These are phyloP conservation scores for Picea engelmannii DNA, from an alignment of 83 land plant genomes.

Conservation along the genomic window DNA sequence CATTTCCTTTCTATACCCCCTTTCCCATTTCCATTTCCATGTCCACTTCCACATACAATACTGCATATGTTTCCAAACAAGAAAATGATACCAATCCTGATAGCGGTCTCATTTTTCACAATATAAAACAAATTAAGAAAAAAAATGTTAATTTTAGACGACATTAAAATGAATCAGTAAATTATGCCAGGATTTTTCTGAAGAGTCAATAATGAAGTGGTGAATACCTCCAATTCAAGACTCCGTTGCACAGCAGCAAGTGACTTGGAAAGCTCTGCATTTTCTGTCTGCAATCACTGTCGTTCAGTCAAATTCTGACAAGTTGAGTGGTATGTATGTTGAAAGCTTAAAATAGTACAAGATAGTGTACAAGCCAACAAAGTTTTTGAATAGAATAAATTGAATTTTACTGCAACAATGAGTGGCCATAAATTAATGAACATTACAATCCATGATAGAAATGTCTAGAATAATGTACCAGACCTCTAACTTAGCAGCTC, in stretches of 20 bases:
- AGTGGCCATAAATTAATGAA: neutral
- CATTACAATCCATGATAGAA: constrained; percentile 11
- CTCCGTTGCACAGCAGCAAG: constrained; percentile 60
- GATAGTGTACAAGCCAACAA: neutral
- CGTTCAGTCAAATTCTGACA: neutral
- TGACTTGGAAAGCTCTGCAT: constrained; percentile 63
- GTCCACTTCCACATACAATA: neutral
- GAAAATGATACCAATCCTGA: constrained; percentile 1
- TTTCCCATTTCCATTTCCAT: too few species aligned
- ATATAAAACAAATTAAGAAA: neutral
- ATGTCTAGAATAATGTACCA: neutral
- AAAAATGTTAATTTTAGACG: neutral
- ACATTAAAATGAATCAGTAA: neutral
- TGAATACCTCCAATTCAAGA: constrained; percentile 58
- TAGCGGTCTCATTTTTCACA: neutral
- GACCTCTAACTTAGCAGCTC: constrained; percentile 67
- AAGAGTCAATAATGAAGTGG: neutral
- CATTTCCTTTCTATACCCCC: too few species aligned
- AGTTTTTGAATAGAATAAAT: neutral
- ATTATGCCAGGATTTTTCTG: constrained; percentile 1
- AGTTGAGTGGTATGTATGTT: constrained; percentile 4
- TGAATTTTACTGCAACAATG: neutral
- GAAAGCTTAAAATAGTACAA: neutral
- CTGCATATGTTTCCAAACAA: neutral
- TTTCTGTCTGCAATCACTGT: constrained; percentile 45